Base-by-base conservation (phyloP, 345 rosid genomes). In the Hibiscus mutabilis region DNA sequence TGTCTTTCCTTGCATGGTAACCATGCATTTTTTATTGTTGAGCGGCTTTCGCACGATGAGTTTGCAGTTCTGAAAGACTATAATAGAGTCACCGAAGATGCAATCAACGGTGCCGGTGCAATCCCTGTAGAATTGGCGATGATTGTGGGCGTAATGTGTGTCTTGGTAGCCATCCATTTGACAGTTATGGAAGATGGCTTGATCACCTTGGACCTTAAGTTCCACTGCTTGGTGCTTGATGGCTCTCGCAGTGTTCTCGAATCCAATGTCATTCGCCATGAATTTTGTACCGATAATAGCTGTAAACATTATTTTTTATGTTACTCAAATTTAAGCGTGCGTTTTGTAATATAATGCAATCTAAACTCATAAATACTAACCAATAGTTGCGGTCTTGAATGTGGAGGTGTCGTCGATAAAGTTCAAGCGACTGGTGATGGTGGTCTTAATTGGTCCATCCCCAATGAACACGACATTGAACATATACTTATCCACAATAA, bases 91-190 rank as follows among this genome's bases (percentile, higher is more conserved):
- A 0, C 96, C 92, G 62, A 87, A 86, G 79, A 93, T 78, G 86
- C 84, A 83, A 72, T 88, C 92, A 2, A 89, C 77, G 67, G 97
- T 89, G 12, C 89, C 93, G 2, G 82, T 80, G 72, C 96, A 91
- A 71, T 86, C 87, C 5, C 90, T 84, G 86, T 82, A 91, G 87
- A 78, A 89, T 68, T 91, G 97, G 3, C 90, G 74, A 68, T 89
- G 83, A 60, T 87, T 80, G 73, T 88, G 91, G 18, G 61, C 64
- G 83, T 89, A 88, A 62, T 89, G 86, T 0, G 97, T 86, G 82
- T 89, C 85, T 81, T 89, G 96, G 85, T 78, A 78, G 1, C 86
- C 97, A 57, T 86, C 85, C 60, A 92, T 80, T 8, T 76, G 85
- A 80, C 92, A 88, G 75, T 70, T 83, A 78, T 77, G 66, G 81